These are phyloP conservation scores for Dissoconium aciculare DNA, from an alignment of 2,329 filamentous ascomycete species.

Conservation along the genomic window DNA sequence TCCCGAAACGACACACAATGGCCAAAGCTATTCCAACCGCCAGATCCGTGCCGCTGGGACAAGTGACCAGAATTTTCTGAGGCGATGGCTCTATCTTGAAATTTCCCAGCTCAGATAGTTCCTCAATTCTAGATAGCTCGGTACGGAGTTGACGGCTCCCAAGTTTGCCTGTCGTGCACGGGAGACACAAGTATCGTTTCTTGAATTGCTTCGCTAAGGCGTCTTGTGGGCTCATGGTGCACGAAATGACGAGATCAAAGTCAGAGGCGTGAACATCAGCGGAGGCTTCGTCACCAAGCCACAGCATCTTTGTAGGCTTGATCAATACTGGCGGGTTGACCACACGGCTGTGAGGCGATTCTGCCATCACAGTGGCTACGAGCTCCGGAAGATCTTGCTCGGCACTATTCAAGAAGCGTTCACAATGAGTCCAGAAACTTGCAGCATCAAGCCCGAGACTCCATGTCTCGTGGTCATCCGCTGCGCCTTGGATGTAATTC, in stretches of 20 bases:
- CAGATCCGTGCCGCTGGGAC: constrained; percentile 64
- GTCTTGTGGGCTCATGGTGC: constrained; percentile 28
- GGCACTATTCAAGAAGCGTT: constrained; percentile 43
- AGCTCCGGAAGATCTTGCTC: constrained; percentile 49
- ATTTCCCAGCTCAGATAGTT: constrained; percentile 3
- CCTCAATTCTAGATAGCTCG: constrained; percentile 45
- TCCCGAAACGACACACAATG: constrained; percentile 60
- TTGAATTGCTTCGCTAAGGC: constrained; percentile 23
- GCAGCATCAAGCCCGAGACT: constrained; percentile 60
- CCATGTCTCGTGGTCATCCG: constrained; percentile 92
- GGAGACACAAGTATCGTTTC: constrained; percentile 40
- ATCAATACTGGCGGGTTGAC: constrained; percentile 25
- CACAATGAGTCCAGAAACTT: constrained; percentile 62
- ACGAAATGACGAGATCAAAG: constrained; percentile 30
- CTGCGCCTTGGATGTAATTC: constrained; percentile 85
- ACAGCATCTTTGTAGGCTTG: constrained; percentile 28
- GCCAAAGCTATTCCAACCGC: constrained; percentile 65
- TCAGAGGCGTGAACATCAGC: constrained; percentile 24
- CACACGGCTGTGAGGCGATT: constrained; percentile 5
- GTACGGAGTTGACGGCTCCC: constrained; percentile 71
- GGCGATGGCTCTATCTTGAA: no score
- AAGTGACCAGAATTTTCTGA: constrained; percentile 43
- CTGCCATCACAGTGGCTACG: constrained; percentile 32
- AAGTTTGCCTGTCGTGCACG: constrained; percentile 56
- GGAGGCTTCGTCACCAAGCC: constrained; percentile 27